A percentile compares a stretch with the other conserved stretches of the same genome.
Evolutionary conservation across 2,329 filamentous ascomycete genomes (phyloP).

Genomic region (Fusarium phyllophilum): DNA sequence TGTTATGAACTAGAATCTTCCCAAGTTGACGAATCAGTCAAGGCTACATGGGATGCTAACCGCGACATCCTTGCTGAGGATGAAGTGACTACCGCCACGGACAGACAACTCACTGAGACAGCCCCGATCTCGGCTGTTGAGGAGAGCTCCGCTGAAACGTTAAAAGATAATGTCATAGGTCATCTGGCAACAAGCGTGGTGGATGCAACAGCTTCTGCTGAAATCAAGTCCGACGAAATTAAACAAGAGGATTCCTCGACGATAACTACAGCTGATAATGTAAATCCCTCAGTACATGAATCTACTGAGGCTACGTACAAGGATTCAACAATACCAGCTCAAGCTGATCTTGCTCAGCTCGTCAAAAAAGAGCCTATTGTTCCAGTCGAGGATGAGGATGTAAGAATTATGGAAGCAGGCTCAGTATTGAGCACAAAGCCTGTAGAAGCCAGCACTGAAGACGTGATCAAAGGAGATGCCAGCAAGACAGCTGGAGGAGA

Average conservation of each 20-base stretch:
- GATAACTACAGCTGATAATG: not conserved
- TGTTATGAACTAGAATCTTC: constrained; percentile 34
- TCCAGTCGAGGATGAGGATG: not conserved
- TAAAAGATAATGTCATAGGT: not conserved
- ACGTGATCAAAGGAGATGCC: not conserved
- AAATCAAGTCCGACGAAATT: not conserved
- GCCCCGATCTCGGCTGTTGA: not conserved
- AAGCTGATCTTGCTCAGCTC: not conserved
- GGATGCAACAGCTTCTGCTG: not conserved
- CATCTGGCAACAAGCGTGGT: not conserved
- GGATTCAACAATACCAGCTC: not conserved
- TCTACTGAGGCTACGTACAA: not conserved
- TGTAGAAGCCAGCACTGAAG: not conserved
- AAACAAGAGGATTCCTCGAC: not conserved
- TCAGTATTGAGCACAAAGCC: not conserved
- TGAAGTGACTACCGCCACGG: not conserved
- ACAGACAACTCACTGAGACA: not conserved
- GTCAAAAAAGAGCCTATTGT: not conserved
- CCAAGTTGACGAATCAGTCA: constrained; percentile 36
- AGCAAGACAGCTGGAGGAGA: not conserved
- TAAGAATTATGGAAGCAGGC: not conserved
- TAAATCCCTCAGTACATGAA: not conserved
- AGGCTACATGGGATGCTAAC: not conserved
- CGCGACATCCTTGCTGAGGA: not conserved
- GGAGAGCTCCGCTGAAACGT: not conserved